Base-by-base conservation (phyloP, 2,329 filamentous ascomycete species). In the Fusarium tuaranense region DNA sequence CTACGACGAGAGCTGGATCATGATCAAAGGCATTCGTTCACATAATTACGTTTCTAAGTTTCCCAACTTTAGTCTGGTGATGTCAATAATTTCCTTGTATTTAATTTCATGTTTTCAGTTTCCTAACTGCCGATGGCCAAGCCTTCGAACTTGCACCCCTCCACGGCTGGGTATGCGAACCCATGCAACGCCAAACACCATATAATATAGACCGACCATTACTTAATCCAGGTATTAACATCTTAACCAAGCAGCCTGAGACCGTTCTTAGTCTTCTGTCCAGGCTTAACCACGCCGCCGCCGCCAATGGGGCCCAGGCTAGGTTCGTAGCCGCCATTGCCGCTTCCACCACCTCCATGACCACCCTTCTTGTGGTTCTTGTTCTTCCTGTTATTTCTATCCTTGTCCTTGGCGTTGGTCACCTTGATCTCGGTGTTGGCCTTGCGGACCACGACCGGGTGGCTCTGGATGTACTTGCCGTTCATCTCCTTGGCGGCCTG, bases 401-500 rank as follows among this genome's bases (percentile, higher is more conserved):
- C 82, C 78, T 90, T 90, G 51, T 93, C 92, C 79, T 90, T 91
- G 76, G 90, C 88, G n/a, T 88, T 88, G 14, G 92, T 88, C 6
- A 95, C 91, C 81, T 94, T 95, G 83, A 99, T 95, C 83, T 98
- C 95, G 7, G 96, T 98, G 76, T 93, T 97, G 75, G 94, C 95
- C 82, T 97, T 94, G 83, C 94, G 92, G 76, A 98, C 90, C 30
- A 94, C 87, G 32, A 98, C 94, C 0, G 97, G 97, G 83, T 98
- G 97, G 82, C 95, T 98, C 79, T 97, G 96, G 81, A 99, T 98
- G 84, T 99, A 99, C 86, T 99, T 98, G 78, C 95, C 95, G 80
- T 98, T 94, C 97, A 98, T 98, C 86, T 98, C 96, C 85, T 97
- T 95, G 79, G 95, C 96, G 2, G 97, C 96, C 79, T 94, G 91